Evolutionary conservation across 805 yeast genomes (phyloP).

Genomic region (Teunomyces kruisii): DNA sequence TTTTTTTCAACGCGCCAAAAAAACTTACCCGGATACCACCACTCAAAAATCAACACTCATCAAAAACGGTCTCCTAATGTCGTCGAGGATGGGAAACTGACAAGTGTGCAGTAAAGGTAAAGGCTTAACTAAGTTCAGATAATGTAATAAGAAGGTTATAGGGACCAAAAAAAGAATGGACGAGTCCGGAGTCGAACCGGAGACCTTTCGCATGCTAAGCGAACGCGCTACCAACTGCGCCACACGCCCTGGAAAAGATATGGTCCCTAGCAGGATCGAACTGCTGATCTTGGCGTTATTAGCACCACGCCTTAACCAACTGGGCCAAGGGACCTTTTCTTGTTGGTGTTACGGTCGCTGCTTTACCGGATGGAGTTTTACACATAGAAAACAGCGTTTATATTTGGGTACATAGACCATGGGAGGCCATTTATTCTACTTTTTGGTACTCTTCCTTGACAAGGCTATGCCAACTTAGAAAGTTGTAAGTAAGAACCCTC

Average conservation of each 20-base stretch:
- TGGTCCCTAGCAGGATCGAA: slow-evolving; percentile 89
- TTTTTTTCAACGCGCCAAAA: neutral
- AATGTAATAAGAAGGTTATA: neutral
- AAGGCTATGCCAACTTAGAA: no score
- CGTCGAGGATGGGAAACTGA: no score
- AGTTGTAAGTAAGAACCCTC: no score
- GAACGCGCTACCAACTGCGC: slow-evolving; percentile 85
- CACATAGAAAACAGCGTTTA: no score
- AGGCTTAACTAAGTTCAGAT: neutral
- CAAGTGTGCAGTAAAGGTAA: neutral
- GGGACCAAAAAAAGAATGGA: slow-evolving; percentile 46
- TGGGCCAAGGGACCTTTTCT: slow-evolving; percentile 48
- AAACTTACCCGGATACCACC: slow-evolving; percentile 4
- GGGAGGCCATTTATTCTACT: no score
- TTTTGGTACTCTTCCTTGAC: no score
- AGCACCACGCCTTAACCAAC: slow-evolving; percentile 55
- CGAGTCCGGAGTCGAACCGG: slow-evolving; percentile 78
- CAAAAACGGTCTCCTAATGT: no score
- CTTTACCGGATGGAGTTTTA: neutral
- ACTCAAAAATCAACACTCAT: no score
- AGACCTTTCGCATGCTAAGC: slow-evolving; percentile 80
- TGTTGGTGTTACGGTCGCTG: no score
- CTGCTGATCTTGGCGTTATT: slow-evolving; percentile 71
- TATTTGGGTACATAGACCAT: neutral
- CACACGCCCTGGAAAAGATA: slow-evolving; percentile 58